phyloP scores from a whole-genome alignment of 2,329 filamentous ascomycete genomes.

The Trichophyton schoenleinii region DNA sequence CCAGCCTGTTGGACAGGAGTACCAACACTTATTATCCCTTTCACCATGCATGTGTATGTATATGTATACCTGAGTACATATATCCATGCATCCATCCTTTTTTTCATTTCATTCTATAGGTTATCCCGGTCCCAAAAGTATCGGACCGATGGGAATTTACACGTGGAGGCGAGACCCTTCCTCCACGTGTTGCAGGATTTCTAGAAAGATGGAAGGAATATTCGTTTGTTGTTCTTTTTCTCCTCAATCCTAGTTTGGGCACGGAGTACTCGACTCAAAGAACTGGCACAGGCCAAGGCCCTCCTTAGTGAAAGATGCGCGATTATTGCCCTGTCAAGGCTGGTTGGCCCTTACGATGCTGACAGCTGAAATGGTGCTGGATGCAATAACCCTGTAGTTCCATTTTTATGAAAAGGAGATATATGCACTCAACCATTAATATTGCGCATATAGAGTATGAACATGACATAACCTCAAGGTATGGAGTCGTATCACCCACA shows the following conservation, averaged over 20 bases:
- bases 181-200: slow-evolving; percentile 1
- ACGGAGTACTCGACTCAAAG: no score
- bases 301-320: no score
- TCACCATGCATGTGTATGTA: background rate
- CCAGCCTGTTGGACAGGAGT: background rate
- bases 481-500: background rate
- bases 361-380: no score
- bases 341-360: no score
- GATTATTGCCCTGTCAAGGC: no score
- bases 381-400: no score
- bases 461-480: background rate
- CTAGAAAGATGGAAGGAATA: background rate
- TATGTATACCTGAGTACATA: no score
- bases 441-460: background rate
- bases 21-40: no score
- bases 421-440: background rate
- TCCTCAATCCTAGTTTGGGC: background rate
- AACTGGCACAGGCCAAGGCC: background rate
- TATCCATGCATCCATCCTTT: background rate
- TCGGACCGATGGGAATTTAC: background rate
- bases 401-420: background rate
- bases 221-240: background rate
- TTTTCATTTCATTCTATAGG: no score
- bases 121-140: background rate
- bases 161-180: background rate